phyloP scores from a whole-genome alignment of 2,329 filamentous ascomycete genomes.

The Neonectria magnoliae region DNA sequence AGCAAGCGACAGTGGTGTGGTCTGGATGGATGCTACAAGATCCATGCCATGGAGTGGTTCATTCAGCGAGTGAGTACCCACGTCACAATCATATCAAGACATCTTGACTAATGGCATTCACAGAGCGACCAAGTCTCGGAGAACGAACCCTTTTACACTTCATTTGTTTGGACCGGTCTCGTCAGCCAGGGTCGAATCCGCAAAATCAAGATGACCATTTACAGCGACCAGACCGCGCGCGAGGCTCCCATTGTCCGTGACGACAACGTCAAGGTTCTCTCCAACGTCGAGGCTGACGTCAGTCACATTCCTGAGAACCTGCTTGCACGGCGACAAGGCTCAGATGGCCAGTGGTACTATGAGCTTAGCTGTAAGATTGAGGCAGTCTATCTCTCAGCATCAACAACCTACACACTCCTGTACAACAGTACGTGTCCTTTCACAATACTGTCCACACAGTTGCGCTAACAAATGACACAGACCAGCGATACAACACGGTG shows the following conservation, averaged over 20 bases:
- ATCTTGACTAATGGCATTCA: conserved; percentile 3
- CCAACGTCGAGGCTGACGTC: conserved; percentile 53
- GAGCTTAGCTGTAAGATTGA: conserved; percentile 53
- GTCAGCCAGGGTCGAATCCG: conserved; percentile 47
- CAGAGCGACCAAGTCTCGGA: conserved; percentile 53
- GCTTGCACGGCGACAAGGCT: conserved; percentile 47
- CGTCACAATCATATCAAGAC: neutral
- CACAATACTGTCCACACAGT: too few species aligned
- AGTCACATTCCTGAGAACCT: conserved; percentile 52
- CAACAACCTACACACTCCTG: conserved; percentile 55
- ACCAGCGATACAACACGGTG: conserved; percentile 53
- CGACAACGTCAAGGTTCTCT: conserved; percentile 49
- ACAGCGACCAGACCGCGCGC: conserved; percentile 45
- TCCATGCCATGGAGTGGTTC: conserved; percentile 57
- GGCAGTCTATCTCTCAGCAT: conserved; percentile 53
- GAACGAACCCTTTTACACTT: conserved; percentile 49
- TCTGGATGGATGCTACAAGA: conserved; percentile 49
- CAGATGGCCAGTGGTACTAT: conserved; percentile 53
- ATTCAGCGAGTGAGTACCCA: conserved; percentile 47
- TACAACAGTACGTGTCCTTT: conserved; percentile 50
- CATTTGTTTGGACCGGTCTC: conserved; percentile 46
- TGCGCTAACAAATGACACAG: conserved; percentile 40
- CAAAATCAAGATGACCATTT: conserved; percentile 50
- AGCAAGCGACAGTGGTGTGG: conserved; percentile 50
- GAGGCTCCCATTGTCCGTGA: conserved; percentile 50